Percentiles rank a stretch among this genome's conserved stretches.
These are phyloP conservation scores for Scenedesmus sp. DNA, from an alignment of 163 green algal genomes.

Conservation along the genomic window DNA sequence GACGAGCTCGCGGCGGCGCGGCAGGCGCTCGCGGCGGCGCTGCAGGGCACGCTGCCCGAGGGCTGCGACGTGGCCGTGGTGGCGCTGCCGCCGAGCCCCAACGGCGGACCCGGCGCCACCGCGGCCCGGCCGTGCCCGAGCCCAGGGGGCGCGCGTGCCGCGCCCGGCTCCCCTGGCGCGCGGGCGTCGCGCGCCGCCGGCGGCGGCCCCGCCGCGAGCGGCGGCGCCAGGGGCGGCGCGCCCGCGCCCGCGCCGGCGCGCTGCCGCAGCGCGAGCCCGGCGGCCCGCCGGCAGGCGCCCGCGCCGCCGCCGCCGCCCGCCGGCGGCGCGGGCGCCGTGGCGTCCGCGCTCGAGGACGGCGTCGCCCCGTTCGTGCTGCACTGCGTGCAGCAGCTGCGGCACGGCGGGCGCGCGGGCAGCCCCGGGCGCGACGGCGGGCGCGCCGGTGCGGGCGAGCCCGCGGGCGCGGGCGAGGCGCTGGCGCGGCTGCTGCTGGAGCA, in stretches of 20 bases:
- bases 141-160: neutral
- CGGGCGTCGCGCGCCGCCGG: neutral
- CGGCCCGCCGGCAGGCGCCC: neutral
- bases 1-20: constrained; percentile 43
- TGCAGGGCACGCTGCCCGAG: constrained; percentile 24
- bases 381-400: constrained; percentile 33
- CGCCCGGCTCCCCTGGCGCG: neutral
- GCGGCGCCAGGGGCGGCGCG: constrained; percentile 10
- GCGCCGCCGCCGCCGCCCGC: neutral
- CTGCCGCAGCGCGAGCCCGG: neutral
- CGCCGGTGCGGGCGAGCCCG: neutral
- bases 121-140: neutral
- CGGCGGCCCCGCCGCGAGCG: neutral
- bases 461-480: constrained; percentile 11
- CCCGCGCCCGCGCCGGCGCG: neutral
- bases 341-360: constrained; percentile 27
- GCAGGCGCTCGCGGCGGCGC: constrained; percentile 33
- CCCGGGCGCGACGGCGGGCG: neutral
- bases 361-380: constrained; percentile 42
- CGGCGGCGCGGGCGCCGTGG: neutral
- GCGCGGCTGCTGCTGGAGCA: constrained; percentile 34
- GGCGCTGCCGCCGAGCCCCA: neutral
- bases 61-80: neutral
- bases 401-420: neutral
- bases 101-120: neutral